phyloP scores from a whole-genome alignment of 75 land plant species.

The Sequoia sempervirens region DNA sequence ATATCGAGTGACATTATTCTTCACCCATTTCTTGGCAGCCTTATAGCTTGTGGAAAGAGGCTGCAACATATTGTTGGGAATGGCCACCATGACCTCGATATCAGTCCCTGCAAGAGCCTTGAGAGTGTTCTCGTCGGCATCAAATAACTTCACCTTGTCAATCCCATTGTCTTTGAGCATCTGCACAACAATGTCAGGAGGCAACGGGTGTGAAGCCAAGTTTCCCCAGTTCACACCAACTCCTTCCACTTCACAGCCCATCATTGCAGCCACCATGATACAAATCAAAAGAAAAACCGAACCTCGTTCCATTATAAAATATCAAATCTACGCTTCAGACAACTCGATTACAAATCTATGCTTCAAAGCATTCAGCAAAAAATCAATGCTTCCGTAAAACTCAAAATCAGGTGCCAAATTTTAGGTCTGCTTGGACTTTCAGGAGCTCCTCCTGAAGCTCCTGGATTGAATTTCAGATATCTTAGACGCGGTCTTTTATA shows the following conservation, averaged over 20 bases:
- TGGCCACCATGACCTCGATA: conserved; percentile 49
- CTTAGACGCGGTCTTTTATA: neutral
- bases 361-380: neutral
- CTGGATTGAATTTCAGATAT: neutral
- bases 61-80: conserved; percentile 46
- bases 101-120: conserved; percentile 35
- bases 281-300: neutral
- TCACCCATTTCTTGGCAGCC: conserved; percentile 39
- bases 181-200: conserved; percentile 34
- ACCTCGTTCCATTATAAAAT: neutral
- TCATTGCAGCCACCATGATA: neutral
- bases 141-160: conserved; percentile 52
- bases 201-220: conserved; percentile 41
- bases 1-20: conserved; percentile 38
- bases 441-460: neutral
- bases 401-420: neutral
- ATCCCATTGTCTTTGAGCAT: conserved; percentile 44
- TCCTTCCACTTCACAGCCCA: conserved; percentile 2
- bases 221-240: conserved; percentile 66
- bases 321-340: neutral
- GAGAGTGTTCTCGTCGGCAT: conserved; percentile 34
- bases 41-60: conserved; percentile 10
- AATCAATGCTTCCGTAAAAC: neutral
- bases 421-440: neutral
- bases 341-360: neutral